Evolutionary conservation across 2,329 filamentous ascomycete genomes (phyloP), one percentile per base, ranked within the genome.

Genomic region (Phaeosphaeria sp.): DNA sequence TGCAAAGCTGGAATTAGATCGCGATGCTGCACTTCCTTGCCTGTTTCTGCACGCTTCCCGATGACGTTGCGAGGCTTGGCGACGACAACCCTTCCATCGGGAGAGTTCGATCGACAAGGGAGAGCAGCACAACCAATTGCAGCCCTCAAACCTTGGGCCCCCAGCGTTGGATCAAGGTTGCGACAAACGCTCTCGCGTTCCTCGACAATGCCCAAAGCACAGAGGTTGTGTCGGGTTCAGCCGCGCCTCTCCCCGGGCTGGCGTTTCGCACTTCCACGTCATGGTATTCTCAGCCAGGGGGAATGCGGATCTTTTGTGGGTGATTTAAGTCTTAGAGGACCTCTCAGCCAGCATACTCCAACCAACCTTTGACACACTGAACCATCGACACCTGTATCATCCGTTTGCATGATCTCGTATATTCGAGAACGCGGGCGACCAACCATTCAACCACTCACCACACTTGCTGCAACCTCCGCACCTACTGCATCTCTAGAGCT

Each of bases 51-150:
- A 49, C 55, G 55, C 47, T 55, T 56, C 36, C 59, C 56, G n/a
- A 66, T 75, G 72, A 75, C 72, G 72, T 68, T 65, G 56, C 68
- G 51, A 48, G 36, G 51, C 65, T 72, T 68, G 61, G 64, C 60
- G 50, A 45, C 20, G 11, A 20, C 8, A 30, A 21, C 21, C 51
- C 25, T 51, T 60, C 58, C 43, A 54, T 50, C 56, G 46, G 22
- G 24, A 53, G 39, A 53, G 52, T 58, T 59, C 42, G 59, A 72
- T 68, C 63, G 49, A 56, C 61, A 56, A 65, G 49, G 60, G 54
- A 53, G 49, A 20, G 18, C 45, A 20, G 36, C 15, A 39, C 47
- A 7, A 24, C 71, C 71, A 73, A 73, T 73, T 60, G 70, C 36
- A 62, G 21, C 53, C 20, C 13, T 6, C 30, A 36, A 30, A 11